phyloP scores from a whole-genome alignment of 495 filamentous ascomycete genomes.

The Massariosphaeria phaeospora region DNA sequence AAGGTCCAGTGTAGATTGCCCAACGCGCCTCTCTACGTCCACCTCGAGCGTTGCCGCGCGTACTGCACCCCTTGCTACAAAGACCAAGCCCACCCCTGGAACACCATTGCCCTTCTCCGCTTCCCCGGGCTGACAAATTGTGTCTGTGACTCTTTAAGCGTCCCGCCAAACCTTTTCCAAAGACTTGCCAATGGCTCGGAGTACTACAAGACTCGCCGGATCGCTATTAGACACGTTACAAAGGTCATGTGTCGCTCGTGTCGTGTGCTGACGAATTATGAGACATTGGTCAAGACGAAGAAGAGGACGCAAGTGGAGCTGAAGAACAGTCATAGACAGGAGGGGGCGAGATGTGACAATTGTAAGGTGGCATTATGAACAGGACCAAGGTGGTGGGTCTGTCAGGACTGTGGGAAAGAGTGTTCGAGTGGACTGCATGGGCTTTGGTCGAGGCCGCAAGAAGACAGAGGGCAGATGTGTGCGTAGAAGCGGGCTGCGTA shows the following conservation, averaged over 20 bases:
- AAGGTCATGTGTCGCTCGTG: slow-evolving; percentile 11
- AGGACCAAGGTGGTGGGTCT: slow-evolving; percentile 30
- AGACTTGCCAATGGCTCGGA: not conserved
- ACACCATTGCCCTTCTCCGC: not conserved
- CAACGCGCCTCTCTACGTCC: slow-evolving; percentile 1
- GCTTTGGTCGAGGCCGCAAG: too few species aligned
- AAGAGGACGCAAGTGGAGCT: slow-evolving; percentile 18
- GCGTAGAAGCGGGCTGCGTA: too few species aligned
- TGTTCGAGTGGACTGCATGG: too few species aligned
- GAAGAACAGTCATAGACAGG: slow-evolving; percentile 1
- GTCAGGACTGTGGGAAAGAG: slow-evolving; percentile 18
- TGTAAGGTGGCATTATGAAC: slow-evolving; percentile 5
- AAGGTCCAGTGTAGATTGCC: not conserved
- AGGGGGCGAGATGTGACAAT: not conserved
- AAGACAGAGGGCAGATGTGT: too few species aligned
- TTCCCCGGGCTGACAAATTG: not conserved
- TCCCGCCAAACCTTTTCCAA: slow-evolving; percentile 2
- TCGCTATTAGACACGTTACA: not conserved
- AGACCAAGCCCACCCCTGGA: too few species aligned
- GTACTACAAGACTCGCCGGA: not conserved
- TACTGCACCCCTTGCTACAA: slow-evolving; percentile 29
- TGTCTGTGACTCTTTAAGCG: slow-evolving; percentile 6
- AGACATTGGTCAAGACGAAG: slow-evolving; percentile 9
- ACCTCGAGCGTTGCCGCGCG: slow-evolving; percentile 20
- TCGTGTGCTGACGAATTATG: not conserved